Evolutionary conservation across 306 rosid genomes (phyloP), one percentile per base, ranked within the genome.

Genomic region (Prunus padus): DNA sequence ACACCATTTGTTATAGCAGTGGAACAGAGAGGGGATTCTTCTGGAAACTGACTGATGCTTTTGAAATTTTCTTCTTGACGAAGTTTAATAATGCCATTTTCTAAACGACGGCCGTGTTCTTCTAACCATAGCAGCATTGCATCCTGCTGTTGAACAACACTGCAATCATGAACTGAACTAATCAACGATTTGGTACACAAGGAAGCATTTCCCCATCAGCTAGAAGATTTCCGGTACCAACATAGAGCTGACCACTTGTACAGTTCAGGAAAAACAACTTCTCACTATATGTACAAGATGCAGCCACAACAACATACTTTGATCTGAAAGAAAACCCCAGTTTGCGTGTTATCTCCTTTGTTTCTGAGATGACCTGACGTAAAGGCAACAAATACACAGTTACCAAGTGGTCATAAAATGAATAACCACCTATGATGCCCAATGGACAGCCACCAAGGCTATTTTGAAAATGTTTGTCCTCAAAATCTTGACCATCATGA

Each of bases 371-470:
- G 9, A 82, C 77, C 71, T 84, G 89, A 40, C 19, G 76, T 74
- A 92, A 69, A 28, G 97, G 96, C 76, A 92, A 83, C 44, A 95
- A 74, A 78, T 73, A 86, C 62, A 92, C 97, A 80, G 85, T 95
- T 50, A 90, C 92, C 5, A 54, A 26, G 63, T 80, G 88, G 4
- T 3, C 1, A 85, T 95, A 92, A 74, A 80, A 92, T 20, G 86
- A 69, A 83, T 95, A 95, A 60, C 98, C 98, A 20, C 98, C 98
- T 33, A 95, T 92, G 33, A 95, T 82, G 42, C 97, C 98, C 82
- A 88, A 80, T 37, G 87, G 69, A 81, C 79, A 73, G 37, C 87
- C 88, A 73, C 18, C 54, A 13, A 81, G 22, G 74, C 72, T 40
- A 28, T 67, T 9, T 28, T 66, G 57, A 3, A 28, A 77, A 77